These are phyloP conservation scores for Theileria sp. DNA, from an alignment of 169 alveolate species.

Conservation along the genomic window DNA sequence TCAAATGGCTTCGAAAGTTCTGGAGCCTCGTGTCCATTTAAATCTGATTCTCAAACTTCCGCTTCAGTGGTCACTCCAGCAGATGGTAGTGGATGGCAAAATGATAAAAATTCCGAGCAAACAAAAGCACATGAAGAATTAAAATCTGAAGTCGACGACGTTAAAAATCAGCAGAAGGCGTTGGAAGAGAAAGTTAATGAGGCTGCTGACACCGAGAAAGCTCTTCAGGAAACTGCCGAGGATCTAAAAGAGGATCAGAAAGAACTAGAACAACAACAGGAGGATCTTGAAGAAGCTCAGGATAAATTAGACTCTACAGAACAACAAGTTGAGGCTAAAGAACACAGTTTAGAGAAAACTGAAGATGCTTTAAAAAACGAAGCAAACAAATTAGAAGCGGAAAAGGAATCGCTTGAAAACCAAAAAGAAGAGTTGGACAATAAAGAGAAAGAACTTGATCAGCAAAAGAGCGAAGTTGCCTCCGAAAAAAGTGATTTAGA, in stretches of 20 bases:
- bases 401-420: slow-evolving; percentile 9
- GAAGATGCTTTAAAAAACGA: slow-evolving; percentile 30
- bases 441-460: neutral
- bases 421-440: neutral
- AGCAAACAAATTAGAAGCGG: slow-evolving; percentile 31
- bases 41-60: neutral
- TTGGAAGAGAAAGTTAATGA: slow-evolving; percentile 5
- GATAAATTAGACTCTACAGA: slow-evolving; percentile 13
- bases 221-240: neutral
- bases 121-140: slow-evolving; percentile 1
- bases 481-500: slow-evolving; percentile 16
- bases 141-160: neutral
- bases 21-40: neutral
- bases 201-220: neutral
- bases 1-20: neutral
- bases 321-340: neutral
- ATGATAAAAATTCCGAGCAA: neutral
- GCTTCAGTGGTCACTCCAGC: neutral
- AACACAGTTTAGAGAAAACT: slow-evolving; percentile 1
- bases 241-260: neutral
- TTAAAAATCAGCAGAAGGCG: neutral
- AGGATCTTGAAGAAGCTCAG: neutral
- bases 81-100: neutral
- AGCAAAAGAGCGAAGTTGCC: neutral
- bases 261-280: slow-evolving; percentile 7